A percentile compares a stretch with the other conserved stretches of the same genome.
These are phyloP conservation scores for Podospora appendiculata DNA, from an alignment of 495 filamentous ascomycete genomes.

Conservation along the genomic window DNA sequence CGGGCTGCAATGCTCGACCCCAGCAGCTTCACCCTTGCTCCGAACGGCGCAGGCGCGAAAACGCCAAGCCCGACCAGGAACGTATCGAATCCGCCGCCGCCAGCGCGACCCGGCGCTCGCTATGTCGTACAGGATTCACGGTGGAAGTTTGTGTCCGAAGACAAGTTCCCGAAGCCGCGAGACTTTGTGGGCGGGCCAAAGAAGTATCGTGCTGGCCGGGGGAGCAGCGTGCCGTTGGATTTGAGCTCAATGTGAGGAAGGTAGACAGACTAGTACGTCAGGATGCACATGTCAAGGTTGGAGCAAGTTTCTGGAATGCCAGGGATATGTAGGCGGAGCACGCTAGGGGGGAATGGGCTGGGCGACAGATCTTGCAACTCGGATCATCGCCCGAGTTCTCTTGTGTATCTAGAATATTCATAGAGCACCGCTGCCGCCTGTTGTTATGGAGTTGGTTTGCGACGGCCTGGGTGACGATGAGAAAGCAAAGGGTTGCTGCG, in stretches of 20 bases:
- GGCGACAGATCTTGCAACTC: too few relatives aligned
- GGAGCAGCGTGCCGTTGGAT: conserved; percentile 90
- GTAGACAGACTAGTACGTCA: too few relatives aligned
- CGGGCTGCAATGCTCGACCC: conserved; percentile 57
- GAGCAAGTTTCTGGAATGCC: too few relatives aligned
- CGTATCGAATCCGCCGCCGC: conserved; percentile 14
- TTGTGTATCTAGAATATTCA: too few relatives aligned
- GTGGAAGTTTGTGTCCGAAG: conserved; percentile 83
- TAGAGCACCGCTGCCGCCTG: too few relatives aligned
- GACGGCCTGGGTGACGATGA: too few relatives aligned
- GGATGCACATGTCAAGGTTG: too few relatives aligned
- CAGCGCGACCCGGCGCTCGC: conserved; percentile 28
- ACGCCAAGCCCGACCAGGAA: conserved; percentile 35
- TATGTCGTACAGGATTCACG: conserved; percentile 67
- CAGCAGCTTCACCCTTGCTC: conserved; percentile 65
- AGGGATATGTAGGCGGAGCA: too few relatives aligned
- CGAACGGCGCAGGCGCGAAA: conserved; percentile 36
- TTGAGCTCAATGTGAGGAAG: conserved; percentile 38
- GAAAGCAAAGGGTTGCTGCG: too few relatives aligned
- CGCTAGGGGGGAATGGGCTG: too few relatives aligned
- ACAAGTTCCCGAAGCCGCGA: conserved; percentile 74
- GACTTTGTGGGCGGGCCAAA: conserved; percentile 63
- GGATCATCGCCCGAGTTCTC: too few relatives aligned
- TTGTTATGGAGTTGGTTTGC: too few relatives aligned
- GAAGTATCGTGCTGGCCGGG: conserved; percentile 82